phyloP scores from a whole-genome alignment of 805 yeast species.

The Wickerhamiella slavikovae region DNA sequence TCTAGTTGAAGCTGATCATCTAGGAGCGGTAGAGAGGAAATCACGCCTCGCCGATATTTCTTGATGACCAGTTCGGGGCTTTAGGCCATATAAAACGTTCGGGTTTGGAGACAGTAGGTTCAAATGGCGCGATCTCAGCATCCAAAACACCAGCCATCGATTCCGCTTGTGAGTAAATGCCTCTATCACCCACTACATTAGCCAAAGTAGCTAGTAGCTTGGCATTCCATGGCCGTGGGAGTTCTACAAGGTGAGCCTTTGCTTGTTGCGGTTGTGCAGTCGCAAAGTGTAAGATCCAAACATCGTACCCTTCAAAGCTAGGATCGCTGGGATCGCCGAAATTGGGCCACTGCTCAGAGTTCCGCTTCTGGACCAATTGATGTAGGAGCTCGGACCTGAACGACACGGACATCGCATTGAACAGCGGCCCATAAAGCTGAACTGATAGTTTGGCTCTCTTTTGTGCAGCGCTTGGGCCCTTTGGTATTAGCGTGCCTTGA shows the following conservation, averaged over 20 bases:
- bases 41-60: no score
- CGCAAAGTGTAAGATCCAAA: constrained; percentile 9
- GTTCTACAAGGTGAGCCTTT: neutral
- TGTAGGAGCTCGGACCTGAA: constrained; percentile 3
- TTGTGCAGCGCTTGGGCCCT: constrained; percentile 2
- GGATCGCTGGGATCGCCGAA: no score
- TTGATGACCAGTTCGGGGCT: no score
- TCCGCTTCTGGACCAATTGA: constrained; percentile 2
- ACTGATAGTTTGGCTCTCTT: constrained; percentile 4
- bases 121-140: constrained; percentile 1
- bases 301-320: constrained; percentile 3
- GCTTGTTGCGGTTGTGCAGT: neutral
- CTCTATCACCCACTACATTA: neutral
- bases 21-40: no score
- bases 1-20: no score
- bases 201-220: constrained; percentile 8
- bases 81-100: no score
- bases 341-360: constrained; percentile 8
- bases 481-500: constrained; percentile 10
- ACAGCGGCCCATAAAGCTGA: constrained; percentile 10
- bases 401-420: constrained; percentile 4
- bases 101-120: no score
- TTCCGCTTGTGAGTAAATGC: constrained; percentile 3
- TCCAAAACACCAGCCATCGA: constrained; percentile 10
- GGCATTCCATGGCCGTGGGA: constrained; percentile 14